Base-by-base conservation (phyloP, 257 asterid species). In the Nicotiana sylvestris region DNA sequence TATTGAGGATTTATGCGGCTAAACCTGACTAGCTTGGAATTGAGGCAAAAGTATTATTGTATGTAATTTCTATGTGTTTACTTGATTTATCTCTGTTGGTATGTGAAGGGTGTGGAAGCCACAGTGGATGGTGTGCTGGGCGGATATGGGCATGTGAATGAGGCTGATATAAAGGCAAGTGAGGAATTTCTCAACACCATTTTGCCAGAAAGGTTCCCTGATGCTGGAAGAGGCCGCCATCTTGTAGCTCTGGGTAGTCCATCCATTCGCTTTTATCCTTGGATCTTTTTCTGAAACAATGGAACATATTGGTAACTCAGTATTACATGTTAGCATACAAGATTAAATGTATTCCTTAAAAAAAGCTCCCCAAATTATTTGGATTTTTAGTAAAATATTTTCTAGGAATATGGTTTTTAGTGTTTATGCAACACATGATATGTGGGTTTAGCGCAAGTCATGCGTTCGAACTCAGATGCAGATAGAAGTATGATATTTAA, bases 81-180 rank as follows among this genome's bases (percentile, higher is more conserved):
- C 60, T 81, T 49, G 43, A 33, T 66, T 82, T 74, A 84, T 35
- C 53, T 64, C 13, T 76, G 56, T 49, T 76, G 84, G 68, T 88
- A 83, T 84, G 89, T 83, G 87, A 87, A 95, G 98, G 93, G 98
- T 76, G 98, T 93, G 81, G 98, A 94, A 87, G 98, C 99, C 51
- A 90, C 98, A n/a, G 92, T 94, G 80, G 93, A 96, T 76, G 99
- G 99, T 43, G 98, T 94, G 81, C 88, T 96, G 76, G 99, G 99
- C 82, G 99, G 98, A 43, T 96, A 90, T 77, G 98, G 88, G 49
- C 94, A 90, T 77, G 98, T 96, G 87, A 89, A 92, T 84, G 90
- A 87, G 64, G 90, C 97, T 60, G 97, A 96, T 91, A 90, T 96
- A 35, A 88, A 86, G 78, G 92, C 85, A 5, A 96, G 99, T 78